Base-by-base conservation (phyloP, 106 monocot genomes). In the Xerophyta viscosa region DNA sequence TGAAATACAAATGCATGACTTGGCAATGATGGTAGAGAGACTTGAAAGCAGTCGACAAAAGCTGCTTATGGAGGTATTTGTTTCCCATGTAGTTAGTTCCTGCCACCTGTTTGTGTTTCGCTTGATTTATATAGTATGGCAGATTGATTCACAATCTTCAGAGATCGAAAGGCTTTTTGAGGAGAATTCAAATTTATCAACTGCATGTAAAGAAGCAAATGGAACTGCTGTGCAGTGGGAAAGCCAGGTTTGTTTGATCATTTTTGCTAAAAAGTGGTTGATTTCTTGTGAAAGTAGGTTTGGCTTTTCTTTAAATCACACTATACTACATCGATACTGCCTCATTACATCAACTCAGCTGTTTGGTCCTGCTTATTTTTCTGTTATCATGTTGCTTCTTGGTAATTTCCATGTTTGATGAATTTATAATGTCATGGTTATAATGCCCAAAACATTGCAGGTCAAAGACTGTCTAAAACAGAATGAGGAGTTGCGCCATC, bases 21-120 rank as follows among this genome's bases (percentile, higher is more conserved):
- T 89, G 84, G 96, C 96, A 56, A 19, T 89, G 21, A 96, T 89
- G 96, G 71, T 96, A 61, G 96, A 96, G 67, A 85, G 76, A 71
- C 89, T 96, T 60, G 96, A 96, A 73, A 76, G 58, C 37, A 71
- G 96, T 62, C 66, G 96, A 22, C 89, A 89, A 46, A 96, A 84
- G 41, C 73, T 96, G 24, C 71, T 96, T 13, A 60, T 73, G 64
- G 96, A 96, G 82, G 96, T 96, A 66, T 10, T 29, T 2, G 61
- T 67, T 26, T 50, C 19, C 26, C 6, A 19, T 20, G 15, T 27
- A 55, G 12, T 4, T 31, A 37, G 39, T 62, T 18, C 46, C 20
- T 24, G 46, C 39, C 24, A 54, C 20, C 3, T 15, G 23, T 22
- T 33, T 46, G 20, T 33, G 11, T 27, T 46, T 57, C 31, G 27